Evolutionary conservation across 192 early-diverging fungal genomes (phyloP).

Genomic region (Linnemannia zychae): DNA sequence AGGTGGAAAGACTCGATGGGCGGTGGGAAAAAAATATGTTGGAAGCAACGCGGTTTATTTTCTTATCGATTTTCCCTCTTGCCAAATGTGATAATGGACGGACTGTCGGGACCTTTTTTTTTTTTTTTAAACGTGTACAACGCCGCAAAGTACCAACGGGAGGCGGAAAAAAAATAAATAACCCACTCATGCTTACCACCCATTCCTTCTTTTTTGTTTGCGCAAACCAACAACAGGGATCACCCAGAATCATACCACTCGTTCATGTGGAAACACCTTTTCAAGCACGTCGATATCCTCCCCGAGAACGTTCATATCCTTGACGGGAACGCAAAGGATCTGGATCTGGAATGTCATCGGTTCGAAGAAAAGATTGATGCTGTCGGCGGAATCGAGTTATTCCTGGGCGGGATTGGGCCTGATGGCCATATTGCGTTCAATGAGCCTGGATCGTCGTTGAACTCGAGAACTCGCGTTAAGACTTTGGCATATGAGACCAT

Average conservation of each 20-base stretch:
- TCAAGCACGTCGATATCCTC: slow-evolving; percentile 88
- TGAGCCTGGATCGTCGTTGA: slow-evolving; percentile 89
- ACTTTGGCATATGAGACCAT: slow-evolving; percentile 91
- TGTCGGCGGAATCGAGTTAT: slow-evolving; percentile 88
- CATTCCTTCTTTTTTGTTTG: background rate
- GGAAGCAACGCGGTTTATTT: background rate
- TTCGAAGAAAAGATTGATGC: slow-evolving; percentile 84
- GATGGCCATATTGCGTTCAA: slow-evolving; percentile 95
- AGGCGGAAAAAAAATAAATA: background rate
- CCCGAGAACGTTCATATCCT: slow-evolving; percentile 88
- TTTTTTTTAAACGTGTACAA: slow-evolving; percentile 7
- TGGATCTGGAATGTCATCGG: slow-evolving; percentile 82
- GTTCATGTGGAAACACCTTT: slow-evolving; percentile 92
- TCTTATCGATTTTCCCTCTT: background rate
- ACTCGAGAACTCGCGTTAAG: slow-evolving; percentile 85
- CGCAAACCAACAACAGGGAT: slow-evolving; percentile 56
- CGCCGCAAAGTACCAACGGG: background rate
- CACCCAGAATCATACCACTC: slow-evolving; percentile 91
- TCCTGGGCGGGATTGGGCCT: slow-evolving; percentile 90
- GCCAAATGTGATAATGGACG: background rate
- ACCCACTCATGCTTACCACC: background rate
- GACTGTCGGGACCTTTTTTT: slow-evolving; percentile 1
- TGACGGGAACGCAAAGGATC: slow-evolving; percentile 84
- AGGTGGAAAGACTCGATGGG: background rate
- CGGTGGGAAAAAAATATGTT: slow-evolving; percentile 4